phyloP scores from a whole-genome alignment of 305 asterid genomes.

The Andrographis paniculata region DNA sequence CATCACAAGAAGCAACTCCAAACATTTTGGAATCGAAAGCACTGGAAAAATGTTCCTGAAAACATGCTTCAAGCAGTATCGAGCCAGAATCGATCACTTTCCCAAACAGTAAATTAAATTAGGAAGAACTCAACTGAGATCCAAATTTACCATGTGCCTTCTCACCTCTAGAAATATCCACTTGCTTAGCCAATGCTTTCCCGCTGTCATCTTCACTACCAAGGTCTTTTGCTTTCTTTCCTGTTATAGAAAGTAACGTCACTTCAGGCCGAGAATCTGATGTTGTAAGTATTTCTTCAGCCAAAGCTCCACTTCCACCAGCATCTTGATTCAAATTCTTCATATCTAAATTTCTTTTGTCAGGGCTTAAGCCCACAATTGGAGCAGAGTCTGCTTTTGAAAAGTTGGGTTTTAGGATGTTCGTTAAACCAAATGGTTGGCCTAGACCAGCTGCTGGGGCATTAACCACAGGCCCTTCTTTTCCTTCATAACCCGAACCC shows the following conservation, averaged over 20 bases:
- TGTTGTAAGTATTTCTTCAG: constrained; percentile 21
- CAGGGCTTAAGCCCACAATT: constrained; percentile 16
- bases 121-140: constrained; percentile 18
- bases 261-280: constrained; percentile 21
- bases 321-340: constrained; percentile 22
- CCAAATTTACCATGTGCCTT: constrained; percentile 14
- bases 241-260: constrained; percentile 15
- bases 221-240: constrained; percentile 21
- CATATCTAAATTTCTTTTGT: constrained; percentile 12
- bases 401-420: constrained; percentile 18
- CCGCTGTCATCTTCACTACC: constrained; percentile 18
- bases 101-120: constrained; percentile 16
- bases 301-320: constrained; percentile 22
- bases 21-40: constrained; percentile 12
- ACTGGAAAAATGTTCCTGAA: constrained; percentile 24
- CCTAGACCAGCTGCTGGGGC: constrained; percentile 16
- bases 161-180: constrained; percentile 18
- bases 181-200: constrained; percentile 12
- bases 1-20: constrained; percentile 27
- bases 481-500: constrained; percentile 23
- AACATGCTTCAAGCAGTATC: constrained; percentile 18
- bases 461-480: constrained; percentile 22
- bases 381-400: constrained; percentile 20
- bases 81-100: constrained; percentile 21
- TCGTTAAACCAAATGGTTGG: constrained; percentile 18